Base-by-base conservation (phyloP, 2,329 filamentous ascomycete species). In the Achaetomium macrosporum region DNA sequence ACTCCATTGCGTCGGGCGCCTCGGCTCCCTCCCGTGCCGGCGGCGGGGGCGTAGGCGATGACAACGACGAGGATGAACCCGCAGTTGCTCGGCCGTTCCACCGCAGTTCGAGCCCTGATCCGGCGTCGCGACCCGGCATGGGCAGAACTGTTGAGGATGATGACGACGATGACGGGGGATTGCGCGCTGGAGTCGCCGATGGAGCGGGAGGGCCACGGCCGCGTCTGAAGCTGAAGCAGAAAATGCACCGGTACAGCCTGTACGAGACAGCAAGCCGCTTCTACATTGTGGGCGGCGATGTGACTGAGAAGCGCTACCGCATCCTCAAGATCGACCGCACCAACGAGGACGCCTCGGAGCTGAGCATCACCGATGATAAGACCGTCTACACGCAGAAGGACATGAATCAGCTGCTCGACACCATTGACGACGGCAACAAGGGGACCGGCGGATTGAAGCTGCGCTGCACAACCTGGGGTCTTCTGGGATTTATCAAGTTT, bases 161-260 rank as follows among this genome's bases (percentile, higher is more conserved):
- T 31, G 62, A 64, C 13, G 66, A 67, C 19, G 67, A 71, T 16
- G 66, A 37, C 3, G 35, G 35, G 15, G 12, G 15, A 7, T 13
- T 67, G 15, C 65, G 63, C 13, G 61, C 62, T 1, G 62, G 63
- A 5, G 67, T 36, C n/a, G 43, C 35, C 8, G 45, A 59, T 15
- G 57, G 56, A 16, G 45, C 49, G 17, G 11, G 33, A 11, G 49
- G 58, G 41, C 42, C 61, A n/a, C 58, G 58, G 37, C 56, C 61
- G n/a, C 69, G 72, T 19, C 61, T 74, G n/a, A 68, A 76, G 42
- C 77, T 74, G 16, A 68, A 76, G 42, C 77, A 79, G 69, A 81
- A 79, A 67, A 96, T 99, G 90, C 90, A 96, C 74, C 95, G 93
- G 65, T 97, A 96, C 70, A 93, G 88, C n/a, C 74, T 99, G 19